Conservation (phyloP, 2,329 filamentous ascomycete species). For the Didymella sp. region DNA sequence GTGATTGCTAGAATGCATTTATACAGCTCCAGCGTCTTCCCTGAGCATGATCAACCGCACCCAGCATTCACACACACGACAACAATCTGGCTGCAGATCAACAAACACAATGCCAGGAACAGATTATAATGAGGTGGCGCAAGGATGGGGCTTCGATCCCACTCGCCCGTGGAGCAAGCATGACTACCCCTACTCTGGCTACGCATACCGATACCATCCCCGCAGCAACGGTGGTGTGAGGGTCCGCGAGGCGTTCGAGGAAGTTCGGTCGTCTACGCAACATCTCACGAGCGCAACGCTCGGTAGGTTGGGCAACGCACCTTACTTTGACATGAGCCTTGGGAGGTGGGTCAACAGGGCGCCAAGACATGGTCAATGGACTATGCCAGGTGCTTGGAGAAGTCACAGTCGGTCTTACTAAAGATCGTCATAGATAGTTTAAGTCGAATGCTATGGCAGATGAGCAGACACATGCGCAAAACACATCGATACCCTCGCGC, state of each 20-base stretch:
- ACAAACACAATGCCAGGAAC: background rate
- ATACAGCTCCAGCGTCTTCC: background rate
- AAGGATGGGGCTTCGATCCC: background rate
- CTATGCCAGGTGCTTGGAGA: background rate
- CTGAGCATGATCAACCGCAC: background rate
- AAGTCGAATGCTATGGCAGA: too few species aligned
- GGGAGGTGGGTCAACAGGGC: background rate
- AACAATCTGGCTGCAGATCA: too few species aligned
- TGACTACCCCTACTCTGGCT: background rate
- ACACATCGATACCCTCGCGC: background rate
- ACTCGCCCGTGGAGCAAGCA: background rate
- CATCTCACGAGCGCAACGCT: background rate
- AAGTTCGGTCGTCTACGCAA: background rate
- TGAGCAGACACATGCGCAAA: too few species aligned
- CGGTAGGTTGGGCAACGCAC: background rate
- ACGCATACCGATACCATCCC: background rate
- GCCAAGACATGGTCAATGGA: background rate
- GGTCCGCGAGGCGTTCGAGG: background rate
- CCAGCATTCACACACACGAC: background rate
- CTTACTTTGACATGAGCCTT: background rate
- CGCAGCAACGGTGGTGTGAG: background rate
- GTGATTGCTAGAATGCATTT: background rate
- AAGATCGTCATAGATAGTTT: too few species aligned
- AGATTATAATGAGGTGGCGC: conserved; percentile 1
- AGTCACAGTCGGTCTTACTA: too few species aligned